Conservation (phyloP, 306 rosid species). For the Lathyrus tuberosus region DNA sequence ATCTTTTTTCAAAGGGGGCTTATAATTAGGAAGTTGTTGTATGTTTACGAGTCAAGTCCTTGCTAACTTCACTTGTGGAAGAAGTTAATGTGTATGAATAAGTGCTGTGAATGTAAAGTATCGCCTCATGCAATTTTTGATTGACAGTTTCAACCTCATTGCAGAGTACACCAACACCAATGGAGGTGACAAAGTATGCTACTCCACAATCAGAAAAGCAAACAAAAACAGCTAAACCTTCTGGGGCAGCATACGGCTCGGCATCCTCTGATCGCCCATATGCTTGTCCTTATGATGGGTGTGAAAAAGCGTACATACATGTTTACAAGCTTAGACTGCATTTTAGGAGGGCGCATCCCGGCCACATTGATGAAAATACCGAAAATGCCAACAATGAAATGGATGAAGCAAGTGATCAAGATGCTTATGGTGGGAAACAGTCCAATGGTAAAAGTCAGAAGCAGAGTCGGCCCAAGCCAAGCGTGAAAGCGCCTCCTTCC, state of each 20-base stretch:
- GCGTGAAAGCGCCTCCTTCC: slow-evolving; percentile 69
- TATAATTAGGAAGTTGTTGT: too few species aligned
- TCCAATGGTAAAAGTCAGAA: slow-evolving; percentile 71
- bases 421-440: slow-evolving; percentile 67
- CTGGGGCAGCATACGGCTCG: slow-evolving; percentile 67
- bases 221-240: slow-evolving; percentile 61
- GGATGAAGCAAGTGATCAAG: slow-evolving; percentile 95
- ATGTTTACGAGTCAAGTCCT: slow-evolving; percentile 5
- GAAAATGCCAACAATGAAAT: slow-evolving; percentile 69
- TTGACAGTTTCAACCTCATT: slow-evolving; percentile 30
- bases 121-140: slow-evolving; percentile 7
- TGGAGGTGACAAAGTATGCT: slow-evolving; percentile 69
- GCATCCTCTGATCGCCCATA: slow-evolving; percentile 93
- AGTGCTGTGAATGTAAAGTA: neutral
- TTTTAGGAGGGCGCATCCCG: slow-evolving; percentile 92
- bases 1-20: too few species aligned
- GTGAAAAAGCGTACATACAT: slow-evolving; percentile 91
- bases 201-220: slow-evolving; percentile 74
- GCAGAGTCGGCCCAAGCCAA: slow-evolving; percentile 70
- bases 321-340: slow-evolving; percentile 95
- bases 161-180: slow-evolving; percentile 53
- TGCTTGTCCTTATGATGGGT: slow-evolving; percentile 92
- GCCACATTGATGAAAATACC: slow-evolving; percentile 72
- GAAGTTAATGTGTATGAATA: slow-evolving; percentile 3
- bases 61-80: neutral